Evolutionary conservation across 2,329 filamentous ascomycete species (phyloP).

Genomic region (Trichophyton benhamiae): DNA sequence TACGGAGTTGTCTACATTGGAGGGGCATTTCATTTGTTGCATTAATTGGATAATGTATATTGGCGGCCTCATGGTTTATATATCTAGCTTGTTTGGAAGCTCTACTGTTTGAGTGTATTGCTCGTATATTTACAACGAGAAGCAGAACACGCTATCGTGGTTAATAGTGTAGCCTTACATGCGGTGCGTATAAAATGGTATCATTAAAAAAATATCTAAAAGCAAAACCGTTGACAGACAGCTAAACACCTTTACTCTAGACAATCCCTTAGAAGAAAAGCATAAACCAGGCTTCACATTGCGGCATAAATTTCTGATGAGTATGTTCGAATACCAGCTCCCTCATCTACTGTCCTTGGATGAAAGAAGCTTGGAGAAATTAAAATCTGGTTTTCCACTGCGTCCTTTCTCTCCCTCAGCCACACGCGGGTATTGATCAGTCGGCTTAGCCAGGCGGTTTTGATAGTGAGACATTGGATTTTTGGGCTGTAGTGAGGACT

Average conservation of each 20-base stretch:
- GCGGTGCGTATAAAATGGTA: neutral
- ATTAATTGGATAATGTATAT: neutral
- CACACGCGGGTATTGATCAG: neutral
- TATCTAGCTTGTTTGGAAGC: neutral
- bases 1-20: neutral
- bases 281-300: neutral
- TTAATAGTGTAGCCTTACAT: neutral
- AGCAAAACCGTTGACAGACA: neutral
- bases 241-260: neutral
- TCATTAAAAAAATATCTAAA: neutral
- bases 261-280: neutral
- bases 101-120: neutral
- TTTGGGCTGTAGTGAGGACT: neutral
- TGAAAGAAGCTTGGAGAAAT: neutral
- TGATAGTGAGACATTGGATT: conserved; percentile 1
- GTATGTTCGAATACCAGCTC: neutral
- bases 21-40: neutral
- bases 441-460: neutral
- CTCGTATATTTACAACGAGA: neutral
- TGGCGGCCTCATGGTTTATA: neutral
- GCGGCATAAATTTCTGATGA: neutral
- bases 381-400: neutral
- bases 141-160: neutral
- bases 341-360: neutral
- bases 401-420: neutral